Evolutionary conservation across 116 monocot species (phyloP), one percentile per base, ranked within the genome.

Genomic region (Papilionanthe hybrid): DNA sequence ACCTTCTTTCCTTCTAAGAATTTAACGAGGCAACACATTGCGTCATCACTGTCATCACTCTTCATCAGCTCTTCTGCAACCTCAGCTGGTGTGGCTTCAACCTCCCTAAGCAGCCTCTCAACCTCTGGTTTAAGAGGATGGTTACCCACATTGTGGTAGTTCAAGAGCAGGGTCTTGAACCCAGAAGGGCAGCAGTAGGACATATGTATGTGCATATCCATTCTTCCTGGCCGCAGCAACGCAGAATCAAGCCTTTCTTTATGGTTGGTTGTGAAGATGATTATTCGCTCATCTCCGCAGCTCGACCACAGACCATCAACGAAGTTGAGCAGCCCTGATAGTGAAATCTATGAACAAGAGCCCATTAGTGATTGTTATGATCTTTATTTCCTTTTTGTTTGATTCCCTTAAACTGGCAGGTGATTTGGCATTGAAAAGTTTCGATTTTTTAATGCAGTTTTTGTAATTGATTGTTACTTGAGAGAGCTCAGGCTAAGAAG

Each of bases 141-240:
- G n/a, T 77, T 42, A 1, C 83, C 85, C 22, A 85, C 37, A 17
- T 18, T 60, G n/a, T 85, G 85, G 78, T 90, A 90, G 83, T 93
- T 90, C 5, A 68, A 68, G 1, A 71, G 81, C 85, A 90, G 73
- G 5, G 68, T 32, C 37, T 55, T 75, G 83, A 88, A 90, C 11
- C 71, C 79, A 1, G 42, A 9, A 4, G 87, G 80, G 11, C 53
- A 69, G 78, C 93, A 93, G 76, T 85, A 90, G 29, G 86, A 63
- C 86, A 93, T 85, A 85, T 86, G 85, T 60, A 93, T 57, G 85
- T 93, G 93, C 86, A 86, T 80, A 74, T 93, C 93, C 90, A 93
- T 90, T 28, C 93, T 29, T 11, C 93, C 93, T 4, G 90, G 90
- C 19, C 90, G 82, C 6, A 92, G 81, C 76, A 89, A 60, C 0